These are phyloP conservation scores for Cicer bijugum DNA, from an alignment of 306 rosid genomes.

Conservation along the genomic window DNA sequence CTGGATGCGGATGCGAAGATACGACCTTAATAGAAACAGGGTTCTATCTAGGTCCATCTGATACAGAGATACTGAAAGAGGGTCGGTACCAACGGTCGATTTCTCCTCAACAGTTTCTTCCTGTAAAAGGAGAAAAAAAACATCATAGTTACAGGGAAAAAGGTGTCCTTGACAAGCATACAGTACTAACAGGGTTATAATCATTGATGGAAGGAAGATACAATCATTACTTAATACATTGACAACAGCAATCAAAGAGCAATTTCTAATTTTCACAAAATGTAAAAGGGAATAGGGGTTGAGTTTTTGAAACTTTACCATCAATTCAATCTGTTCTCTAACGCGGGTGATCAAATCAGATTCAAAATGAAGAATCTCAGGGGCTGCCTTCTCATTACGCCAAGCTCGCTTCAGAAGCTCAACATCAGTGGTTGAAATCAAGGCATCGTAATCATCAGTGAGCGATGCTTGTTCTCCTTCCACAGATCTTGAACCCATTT, in stretches of 20 bases:
- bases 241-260: conserved; percentile 2
- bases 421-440: conserved; percentile 52
- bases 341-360: conserved; percentile 60
- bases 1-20: conserved; percentile 81
- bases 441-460: conserved; percentile 46
- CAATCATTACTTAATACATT: not conserved
- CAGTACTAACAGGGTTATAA: not conserved
- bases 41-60: conserved; percentile 96
- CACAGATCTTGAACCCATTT: conserved; percentile 51
- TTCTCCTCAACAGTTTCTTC: conserved; percentile 86
- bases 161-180: not conserved
- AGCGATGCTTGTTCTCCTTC: conserved; percentile 47
- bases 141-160: conserved; percentile 14
- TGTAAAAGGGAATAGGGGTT: conserved; percentile 22
- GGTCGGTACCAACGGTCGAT: conserved; percentile 57
- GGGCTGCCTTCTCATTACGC: conserved; percentile 59
- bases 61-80: conserved; percentile 79
- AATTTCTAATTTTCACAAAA: not conserved
- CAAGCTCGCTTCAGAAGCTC: conserved; percentile 56
- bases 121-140: conserved; percentile 46
- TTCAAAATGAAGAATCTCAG: conserved; percentile 70
- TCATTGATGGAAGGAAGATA: not conserved
- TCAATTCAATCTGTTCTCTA: conserved; percentile 66
- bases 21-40: conserved; percentile 80
- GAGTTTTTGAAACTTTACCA: conserved; percentile 49